Conservation (phyloP, 257 asterid species). For the Fraxinus quadrangulata region DNA sequence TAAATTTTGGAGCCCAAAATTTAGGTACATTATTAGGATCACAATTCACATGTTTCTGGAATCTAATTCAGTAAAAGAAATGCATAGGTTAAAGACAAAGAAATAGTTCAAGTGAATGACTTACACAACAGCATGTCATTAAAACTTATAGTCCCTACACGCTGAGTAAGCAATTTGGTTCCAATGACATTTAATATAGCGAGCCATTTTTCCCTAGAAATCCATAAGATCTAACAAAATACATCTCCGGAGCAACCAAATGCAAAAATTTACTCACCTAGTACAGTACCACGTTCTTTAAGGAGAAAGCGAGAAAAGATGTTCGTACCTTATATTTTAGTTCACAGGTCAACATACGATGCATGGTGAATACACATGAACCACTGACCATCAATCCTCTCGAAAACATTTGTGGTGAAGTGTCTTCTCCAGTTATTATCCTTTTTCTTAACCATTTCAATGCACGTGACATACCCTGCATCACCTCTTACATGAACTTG, state of each 20-base stretch:
- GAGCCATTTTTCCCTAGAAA: not conserved
- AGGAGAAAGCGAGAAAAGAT: not conserved
- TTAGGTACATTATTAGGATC: no score
- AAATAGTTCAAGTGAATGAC: no score
- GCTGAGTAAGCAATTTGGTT: no score
- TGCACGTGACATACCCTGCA: slow-evolving; percentile 78
- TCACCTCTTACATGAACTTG: slow-evolving; percentile 80
- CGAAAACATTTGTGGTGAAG: slow-evolving; percentile 83
- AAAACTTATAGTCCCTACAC: no score
- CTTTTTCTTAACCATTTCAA: slow-evolving; percentile 86
- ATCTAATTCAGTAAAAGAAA: no score
- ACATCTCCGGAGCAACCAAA: slow-evolving; percentile 20
- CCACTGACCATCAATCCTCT: slow-evolving; percentile 87
- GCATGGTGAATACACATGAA: slow-evolving; percentile 86
- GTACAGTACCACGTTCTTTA: not conserved
- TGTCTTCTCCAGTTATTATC: slow-evolving; percentile 93
- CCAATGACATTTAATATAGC: no score
- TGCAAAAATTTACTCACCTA: not conserved
- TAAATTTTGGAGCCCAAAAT: no score
- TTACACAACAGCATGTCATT: no score
- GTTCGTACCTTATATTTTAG: not conserved
- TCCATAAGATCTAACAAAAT: not conserved
- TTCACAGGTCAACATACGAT: slow-evolving; percentile 70
- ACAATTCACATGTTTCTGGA: no score
- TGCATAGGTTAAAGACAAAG: no score